Conservation (phyloP, 352 stramenopile genomes). For the Pythium sp. region DNA sequence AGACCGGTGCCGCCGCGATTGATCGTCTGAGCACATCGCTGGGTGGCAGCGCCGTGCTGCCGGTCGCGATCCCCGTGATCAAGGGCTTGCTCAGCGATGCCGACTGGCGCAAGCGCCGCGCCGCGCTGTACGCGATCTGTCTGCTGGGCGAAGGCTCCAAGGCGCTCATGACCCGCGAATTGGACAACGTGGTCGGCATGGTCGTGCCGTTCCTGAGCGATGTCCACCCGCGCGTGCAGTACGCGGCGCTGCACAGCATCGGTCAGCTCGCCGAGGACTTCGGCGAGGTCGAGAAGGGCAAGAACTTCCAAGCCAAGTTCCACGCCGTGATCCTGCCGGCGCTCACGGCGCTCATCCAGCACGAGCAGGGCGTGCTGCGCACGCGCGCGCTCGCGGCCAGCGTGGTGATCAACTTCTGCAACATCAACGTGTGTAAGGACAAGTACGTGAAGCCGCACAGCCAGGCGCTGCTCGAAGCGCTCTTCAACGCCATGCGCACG, state of each 20-base stretch:
- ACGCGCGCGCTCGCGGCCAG: conserved; percentile 75
- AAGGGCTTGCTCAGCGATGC: conserved; percentile 53
- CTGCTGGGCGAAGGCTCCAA: conserved; percentile 78
- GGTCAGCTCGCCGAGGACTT: conserved; percentile 84
- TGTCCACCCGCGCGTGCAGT: conserved; percentile 75
- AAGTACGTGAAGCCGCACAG: conserved; percentile 68
- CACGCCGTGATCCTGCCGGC: conserved; percentile 60
- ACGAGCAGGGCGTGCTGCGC: conserved; percentile 61
- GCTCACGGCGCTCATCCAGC: conserved; percentile 62
- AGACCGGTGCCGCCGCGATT: conserved; percentile 72
- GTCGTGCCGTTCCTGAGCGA: conserved; percentile 70
- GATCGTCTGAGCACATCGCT: conserved; percentile 73
- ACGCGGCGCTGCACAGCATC: conserved; percentile 79
- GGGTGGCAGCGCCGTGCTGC: conserved; percentile 69
- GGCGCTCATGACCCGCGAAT: conserved; percentile 71
- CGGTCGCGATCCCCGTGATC: conserved; percentile 75
- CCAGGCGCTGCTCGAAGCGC: conserved; percentile 66
- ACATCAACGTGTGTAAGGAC: conserved; percentile 79
- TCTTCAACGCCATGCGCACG: conserved; percentile 77
- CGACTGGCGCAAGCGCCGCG: conserved; percentile 74
- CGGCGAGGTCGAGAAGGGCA: conserved; percentile 76
- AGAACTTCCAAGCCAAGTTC: conserved; percentile 88
- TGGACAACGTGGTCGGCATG: conserved; percentile 72
- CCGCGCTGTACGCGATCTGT: conserved; percentile 74
- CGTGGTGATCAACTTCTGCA: conserved; percentile 86